phyloP scores from a whole-genome alignment of 345 rosid genomes.

The Euphorbia lathyris region DNA sequence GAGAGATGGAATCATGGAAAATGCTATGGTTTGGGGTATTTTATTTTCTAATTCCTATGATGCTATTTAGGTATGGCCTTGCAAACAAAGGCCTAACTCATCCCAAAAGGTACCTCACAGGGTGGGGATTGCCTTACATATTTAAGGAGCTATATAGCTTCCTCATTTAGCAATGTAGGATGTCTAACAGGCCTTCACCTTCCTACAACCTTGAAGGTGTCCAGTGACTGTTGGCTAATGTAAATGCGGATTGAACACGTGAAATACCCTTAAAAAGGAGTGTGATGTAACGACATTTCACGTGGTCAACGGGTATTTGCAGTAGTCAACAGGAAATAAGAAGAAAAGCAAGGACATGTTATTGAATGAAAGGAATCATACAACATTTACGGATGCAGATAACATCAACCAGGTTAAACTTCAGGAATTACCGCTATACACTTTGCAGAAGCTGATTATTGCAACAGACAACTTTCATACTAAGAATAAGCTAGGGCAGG shows the following conservation, averaged over 20 bases:
- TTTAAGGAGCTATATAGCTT: too few species aligned
- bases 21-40: neutral
- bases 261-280: too few species aligned
- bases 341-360: neutral
- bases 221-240: neutral
- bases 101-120: too few species aligned
- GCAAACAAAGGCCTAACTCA: too few species aligned
- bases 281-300: too few species aligned
- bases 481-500: slow-evolving; percentile 34
- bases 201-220: neutral
- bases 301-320: too few species aligned
- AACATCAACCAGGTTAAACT: slow-evolving; percentile 9
- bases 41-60: neutral
- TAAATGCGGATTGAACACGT: too few species aligned
- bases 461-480: slow-evolving; percentile 31
- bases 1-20: neutral
- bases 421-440: slow-evolving; percentile 26
- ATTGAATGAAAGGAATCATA: neutral
- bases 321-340: slow-evolving; percentile 5
- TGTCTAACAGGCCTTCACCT: too few species aligned
- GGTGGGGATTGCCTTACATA: too few species aligned
- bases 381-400: neutral
- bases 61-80: neutral
- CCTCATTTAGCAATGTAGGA: too few species aligned
- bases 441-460: slow-evolving; percentile 18